phyloP scores from a whole-genome alignment of 2,329 filamentous ascomycete species.

The Decorospora gaudefroyi region DNA sequence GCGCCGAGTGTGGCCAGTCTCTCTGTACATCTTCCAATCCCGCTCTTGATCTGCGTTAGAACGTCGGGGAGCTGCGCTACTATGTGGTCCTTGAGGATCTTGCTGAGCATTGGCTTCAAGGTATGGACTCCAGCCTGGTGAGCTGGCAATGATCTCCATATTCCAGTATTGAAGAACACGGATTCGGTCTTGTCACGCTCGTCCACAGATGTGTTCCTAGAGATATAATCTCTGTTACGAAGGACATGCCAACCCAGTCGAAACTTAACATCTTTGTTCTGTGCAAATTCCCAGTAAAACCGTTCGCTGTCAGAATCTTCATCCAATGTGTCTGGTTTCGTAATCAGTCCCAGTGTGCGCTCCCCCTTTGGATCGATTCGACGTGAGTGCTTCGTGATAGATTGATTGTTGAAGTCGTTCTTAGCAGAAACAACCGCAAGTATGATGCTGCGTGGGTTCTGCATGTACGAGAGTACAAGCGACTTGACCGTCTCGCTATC shows the following conservation, averaged over 20 bases:
- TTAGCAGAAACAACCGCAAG: slow-evolving; percentile 54
- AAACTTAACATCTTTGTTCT: slow-evolving; percentile 49
- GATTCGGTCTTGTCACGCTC: slow-evolving; percentile 49
- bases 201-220: slow-evolving; percentile 26
- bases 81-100: slow-evolving; percentile 30
- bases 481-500: slow-evolving; percentile 41
- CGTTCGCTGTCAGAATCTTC: slow-evolving; percentile 49
- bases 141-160: slow-evolving; percentile 46
- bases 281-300: slow-evolving; percentile 45
- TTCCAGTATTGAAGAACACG: slow-evolving; percentile 40
- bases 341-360: slow-evolving; percentile 62
- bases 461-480: slow-evolving; percentile 60
- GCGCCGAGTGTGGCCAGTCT: slow-evolving; percentile 55
- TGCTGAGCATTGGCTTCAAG: slow-evolving; percentile 28
- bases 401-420: slow-evolving; percentile 60
- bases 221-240: slow-evolving; percentile 51
- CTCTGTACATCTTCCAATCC: slow-evolving; percentile 19
- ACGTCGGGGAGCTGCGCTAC: slow-evolving; percentile 32
- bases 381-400: slow-evolving; percentile 57
- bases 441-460: slow-evolving; percentile 62
- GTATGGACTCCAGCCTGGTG: slow-evolving; percentile 25
- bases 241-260: slow-evolving; percentile 59
- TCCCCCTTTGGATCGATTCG: slow-evolving; percentile 52
- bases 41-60: slow-evolving; percentile 28
- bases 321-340: slow-evolving; percentile 57